Evolutionary conservation across 176 grass and related monocot species (phyloP).

Genomic region (Musa itinerans): DNA sequence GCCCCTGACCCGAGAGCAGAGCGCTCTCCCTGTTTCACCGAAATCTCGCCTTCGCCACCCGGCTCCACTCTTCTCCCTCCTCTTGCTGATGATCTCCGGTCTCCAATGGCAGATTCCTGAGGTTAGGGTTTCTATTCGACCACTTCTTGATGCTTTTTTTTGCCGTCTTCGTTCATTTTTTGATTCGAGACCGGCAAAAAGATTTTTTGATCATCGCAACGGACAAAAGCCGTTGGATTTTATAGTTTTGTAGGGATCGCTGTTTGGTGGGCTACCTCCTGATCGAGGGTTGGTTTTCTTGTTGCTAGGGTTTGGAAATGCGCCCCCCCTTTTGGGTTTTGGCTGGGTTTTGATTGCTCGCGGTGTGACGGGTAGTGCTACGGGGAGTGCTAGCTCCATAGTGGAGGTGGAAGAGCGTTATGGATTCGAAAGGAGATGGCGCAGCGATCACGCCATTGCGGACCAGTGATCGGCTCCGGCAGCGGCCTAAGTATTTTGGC

Average conservation of each 20-base stretch:
- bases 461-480: slow-evolving; percentile 63
- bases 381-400: not conserved
- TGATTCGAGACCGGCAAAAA: not conserved
- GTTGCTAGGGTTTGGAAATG: slow-evolving; percentile 19
- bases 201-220: not conserved
- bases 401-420: slow-evolving; percentile 3
- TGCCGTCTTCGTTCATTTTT: not conserved
- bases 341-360: not conserved
- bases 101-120: not conserved
- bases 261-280: not conserved
- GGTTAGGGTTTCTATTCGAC: slow-evolving; percentile 13
- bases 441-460: slow-evolving; percentile 37
- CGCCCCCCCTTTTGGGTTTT: not conserved
- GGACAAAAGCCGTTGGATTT: not conserved
- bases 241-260: not conserved
- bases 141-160: not conserved
- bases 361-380: not conserved
- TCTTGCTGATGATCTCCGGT: not conserved
- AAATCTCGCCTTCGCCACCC: not conserved
- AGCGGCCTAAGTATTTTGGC: slow-evolving; percentile 55
- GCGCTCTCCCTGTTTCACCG: not conserved
- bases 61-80: too few relatives aligned
- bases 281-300: not conserved
- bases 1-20: not conserved
- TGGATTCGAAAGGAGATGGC: slow-evolving; percentile 20